Base-by-base conservation (phyloP, 768 basidiomycete genomes). In the Tephrocybe sp. region DNA sequence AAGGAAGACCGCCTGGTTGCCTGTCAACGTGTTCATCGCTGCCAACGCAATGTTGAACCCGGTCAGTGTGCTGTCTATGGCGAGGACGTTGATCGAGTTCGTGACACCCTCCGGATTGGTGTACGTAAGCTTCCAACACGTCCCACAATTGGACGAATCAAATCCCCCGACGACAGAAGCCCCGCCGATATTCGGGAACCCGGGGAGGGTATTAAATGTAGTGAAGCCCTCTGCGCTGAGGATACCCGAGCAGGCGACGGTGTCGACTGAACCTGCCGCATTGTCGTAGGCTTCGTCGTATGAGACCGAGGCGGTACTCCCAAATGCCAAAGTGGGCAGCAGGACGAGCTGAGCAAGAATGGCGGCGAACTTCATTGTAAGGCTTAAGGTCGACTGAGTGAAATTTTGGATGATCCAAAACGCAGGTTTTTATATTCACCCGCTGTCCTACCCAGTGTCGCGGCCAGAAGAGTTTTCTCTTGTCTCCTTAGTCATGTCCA, bases 101-200 rank as follows among this genome's bases (percentile, higher is more conserved):
- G 56, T 55, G 12, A 38, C 51, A 9, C 65, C 64, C 1, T 34
- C 28, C 15, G 27, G 1, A 32, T 59, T 58, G 25, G 66, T 67
- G 61, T 73, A 81, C 11, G 72, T 72, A 55, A 84, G 59, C 48
- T 68, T 34, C 79, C 79, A 84, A 64, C 83, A 84, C 19, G 72
- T 69, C 4, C 79, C 79, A 54, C 82, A 85, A 46, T 69, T 63
- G 9, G 53, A 43, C 2, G 78, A 80, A 58, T 76, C 66, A 63
- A 65, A 83, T 18, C 70, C 71, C 5, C 51, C 57, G 49, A 84
- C 66, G 21, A 68, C 74, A 13, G 65, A 64, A 1, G 70, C 74
- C 1, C 74, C 80, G 25, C 78, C 81, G 58, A 84, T 75, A 63
- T 65, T 59, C 1, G 82, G 81, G 67, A 80, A 84, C 36, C 60